Base-by-base conservation (phyloP, 805 yeast genomes). In the Wickerhamomyces sydowiorum region DNA sequence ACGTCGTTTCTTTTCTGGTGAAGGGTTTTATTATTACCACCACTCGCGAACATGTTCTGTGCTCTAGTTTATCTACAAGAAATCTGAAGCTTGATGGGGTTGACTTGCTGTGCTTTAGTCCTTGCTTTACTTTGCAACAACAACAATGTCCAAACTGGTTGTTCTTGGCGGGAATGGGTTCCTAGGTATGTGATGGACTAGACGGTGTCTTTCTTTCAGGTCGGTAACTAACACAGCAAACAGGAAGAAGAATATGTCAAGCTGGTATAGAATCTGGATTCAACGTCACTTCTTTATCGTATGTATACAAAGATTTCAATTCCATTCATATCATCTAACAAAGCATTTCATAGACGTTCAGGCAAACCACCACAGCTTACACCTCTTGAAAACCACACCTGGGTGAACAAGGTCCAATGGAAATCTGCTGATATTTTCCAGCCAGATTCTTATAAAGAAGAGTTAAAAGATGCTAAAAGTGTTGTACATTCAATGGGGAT, bases 81-180 rank as follows among this genome's bases (percentile, higher is more conserved):
- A n/a, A n/a, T n/a, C n/a, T n/a, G n/a, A n/a, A n/a, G n/a, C n/a
- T n/a, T n/a, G n/a, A n/a, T n/a, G n/a, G n/a, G n/a, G n/a, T n/a
- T n/a, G n/a, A n/a, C n/a, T n/a, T n/a, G n/a, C n/a, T n/a, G n/a
- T n/a, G n/a, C n/a, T n/a, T n/a, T n/a, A n/a, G n/a, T n/a, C n/a
- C 14, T 28, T 28, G 30, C 30, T 28, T 28, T 28, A 14, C 25
- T 14, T n/a, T 22, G 3, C 4, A n/a, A 21, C 15, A 19, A 25
- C 18, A 18, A 25, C 17, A 5, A 54, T 55, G 58, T 49, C 57
- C 2, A 69, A 64, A 36, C 48, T 76, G 3, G 77, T 86, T 4
- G 86, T 89, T 0, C 78, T 89, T 54, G 98, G 98, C 15, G 96
- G 97, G 1, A 79, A 77, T 50, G 97, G 97, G 8, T 86, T 86